Base-by-base conservation (phyloP, 2,329 filamentous ascomycete genomes). In the Venturia pyrina region DNA sequence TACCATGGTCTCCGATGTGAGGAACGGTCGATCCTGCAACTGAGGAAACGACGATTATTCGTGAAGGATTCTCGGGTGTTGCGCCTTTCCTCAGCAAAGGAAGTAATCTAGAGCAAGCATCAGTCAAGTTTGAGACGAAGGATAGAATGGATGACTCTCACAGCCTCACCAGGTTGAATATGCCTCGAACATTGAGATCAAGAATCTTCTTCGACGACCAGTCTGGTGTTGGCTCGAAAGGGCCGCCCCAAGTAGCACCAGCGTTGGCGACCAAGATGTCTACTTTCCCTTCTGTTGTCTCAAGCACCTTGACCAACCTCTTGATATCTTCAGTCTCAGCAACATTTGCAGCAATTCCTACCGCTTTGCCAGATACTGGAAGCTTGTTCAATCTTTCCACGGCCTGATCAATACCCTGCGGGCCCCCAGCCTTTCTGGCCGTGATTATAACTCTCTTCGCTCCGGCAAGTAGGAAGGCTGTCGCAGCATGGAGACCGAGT, bases 241-340 rank as follows among this genome's bases (percentile, higher is more conserved):
- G 73, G 0, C 73, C 75, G 21, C 75, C 75, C 72, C 74, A 77
- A 3, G 74, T 76, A 10, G 75, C 73, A 17, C 76, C 76, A 11
- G 76, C 76, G 66, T 78, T 78, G 62, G 73, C 73, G 17, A 78
- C 73, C 2, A 78, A 70, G 59, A 78, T 76, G 63, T 78, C 74
- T 11, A 77, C 66, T 50, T 72, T 71, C 24, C 71, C 69, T 17
- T 73, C 71, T 1, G 71, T 72, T 57, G 75, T 70, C 60, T 72
- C 67, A 4, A 77, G 69, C 65, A 74, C 70, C 40, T 70, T 71
- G 11, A 76, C 72, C 15, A 78, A 67, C 40, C 71, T 67, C 64
- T 70, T 69, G 53, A 77, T 76, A 10, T 76, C 75, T n/a, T 74
- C 72, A 3, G 72, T 73, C 34, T 76, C 70, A 7, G 75, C 74